A percentile compares a stretch with the other conserved stretches of the same genome.
phyloP scores from a whole-genome alignment of 768 basidiomycete species.

The Kwoniella mangroviensis region DNA sequence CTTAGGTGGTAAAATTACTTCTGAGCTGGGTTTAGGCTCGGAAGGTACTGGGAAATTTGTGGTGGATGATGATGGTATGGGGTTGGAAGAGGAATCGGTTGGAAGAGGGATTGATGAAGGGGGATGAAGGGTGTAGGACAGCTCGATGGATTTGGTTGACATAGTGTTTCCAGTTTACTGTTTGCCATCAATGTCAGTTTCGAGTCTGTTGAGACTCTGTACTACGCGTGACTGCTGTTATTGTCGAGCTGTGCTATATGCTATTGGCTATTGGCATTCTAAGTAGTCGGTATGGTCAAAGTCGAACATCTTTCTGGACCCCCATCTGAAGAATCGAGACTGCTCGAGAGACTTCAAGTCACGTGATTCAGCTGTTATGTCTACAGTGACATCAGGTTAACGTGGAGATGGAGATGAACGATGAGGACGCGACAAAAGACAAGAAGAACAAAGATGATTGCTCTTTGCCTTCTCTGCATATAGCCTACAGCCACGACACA shows the following conservation, averaged over 20 bases:
- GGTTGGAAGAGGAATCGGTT: slow-evolving; percentile 2
- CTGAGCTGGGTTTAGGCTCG: not conserved
- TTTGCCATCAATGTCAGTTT: not conserved
- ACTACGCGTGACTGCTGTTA: too few relatives aligned
- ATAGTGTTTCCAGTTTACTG: not conserved
- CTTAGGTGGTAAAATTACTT: not conserved
- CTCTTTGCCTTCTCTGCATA: not conserved
- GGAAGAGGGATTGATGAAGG: slow-evolving; percentile 7
- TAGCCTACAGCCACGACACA: not conserved
- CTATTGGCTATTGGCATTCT: too few relatives aligned
- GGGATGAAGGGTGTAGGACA: slow-evolving; percentile 18
- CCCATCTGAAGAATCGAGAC: too few relatives aligned
- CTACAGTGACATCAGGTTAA: not conserved
- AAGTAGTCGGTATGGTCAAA: too few relatives aligned
- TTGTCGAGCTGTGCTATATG: too few relatives aligned
- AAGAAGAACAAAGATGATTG: not conserved
- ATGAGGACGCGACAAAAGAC: slow-evolving; percentile 16
- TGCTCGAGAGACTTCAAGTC: not conserved
- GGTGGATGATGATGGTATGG: slow-evolving; percentile 10
- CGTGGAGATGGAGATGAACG: slow-evolving; percentile 3
- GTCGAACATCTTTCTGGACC: too few relatives aligned
- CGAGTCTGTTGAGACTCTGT: too few relatives aligned
- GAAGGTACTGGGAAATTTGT: slow-evolving; percentile 1
- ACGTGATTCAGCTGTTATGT: slow-evolving; percentile 1
- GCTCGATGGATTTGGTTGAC: slow-evolving; percentile 10